A percentile compares a stretch with the other conserved stretches of the same genome.
Conservation (phyloP, 768 basidiomycete genomes). For the Multifurca ochricompacta region DNA sequence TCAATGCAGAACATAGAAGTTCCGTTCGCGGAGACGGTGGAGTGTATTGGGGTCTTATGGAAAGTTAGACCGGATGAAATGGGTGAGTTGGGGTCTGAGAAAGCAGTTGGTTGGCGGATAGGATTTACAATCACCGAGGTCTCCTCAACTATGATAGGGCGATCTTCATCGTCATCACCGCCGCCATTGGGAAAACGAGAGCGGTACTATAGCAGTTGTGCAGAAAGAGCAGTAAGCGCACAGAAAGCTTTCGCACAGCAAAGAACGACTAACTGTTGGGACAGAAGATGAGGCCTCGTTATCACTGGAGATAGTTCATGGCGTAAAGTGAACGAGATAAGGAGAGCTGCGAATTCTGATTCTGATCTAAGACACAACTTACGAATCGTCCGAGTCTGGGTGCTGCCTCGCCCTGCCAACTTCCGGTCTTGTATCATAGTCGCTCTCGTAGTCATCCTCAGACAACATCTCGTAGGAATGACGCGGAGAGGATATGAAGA, state of each 20-base stretch:
- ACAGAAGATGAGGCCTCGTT: neutral
- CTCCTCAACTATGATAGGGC: neutral
- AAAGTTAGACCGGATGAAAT: slow-evolving; percentile 2
- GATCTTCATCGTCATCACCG: slow-evolving; percentile 1
- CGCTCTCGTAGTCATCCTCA: slow-evolving; percentile 10
- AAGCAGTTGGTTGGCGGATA: slow-evolving; percentile 13
- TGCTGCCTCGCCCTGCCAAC: slow-evolving; percentile 9
- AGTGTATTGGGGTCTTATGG: neutral
- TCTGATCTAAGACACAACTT: neutral
- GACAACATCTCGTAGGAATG: neutral
- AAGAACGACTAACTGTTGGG: neutral
- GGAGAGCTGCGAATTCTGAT: too few species aligned
- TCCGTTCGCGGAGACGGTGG: slow-evolving; percentile 2
- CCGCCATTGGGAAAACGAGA: neutral
- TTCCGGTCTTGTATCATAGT: slow-evolving; percentile 17
- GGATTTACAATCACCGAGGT: neutral
- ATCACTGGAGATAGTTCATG: neutral
- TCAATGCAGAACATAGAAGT: slow-evolving; percentile 17
- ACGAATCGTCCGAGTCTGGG: slow-evolving; percentile 17
- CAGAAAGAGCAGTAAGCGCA: neutral
- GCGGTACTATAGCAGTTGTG: neutral
- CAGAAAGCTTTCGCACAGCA: neutral
- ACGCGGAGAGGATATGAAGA: neutral
- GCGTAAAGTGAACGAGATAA: too few species aligned
- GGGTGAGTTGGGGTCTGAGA: neutral